Conservation (phyloP, 805 yeast species). For the Blastobotrys terrestris region DNA sequence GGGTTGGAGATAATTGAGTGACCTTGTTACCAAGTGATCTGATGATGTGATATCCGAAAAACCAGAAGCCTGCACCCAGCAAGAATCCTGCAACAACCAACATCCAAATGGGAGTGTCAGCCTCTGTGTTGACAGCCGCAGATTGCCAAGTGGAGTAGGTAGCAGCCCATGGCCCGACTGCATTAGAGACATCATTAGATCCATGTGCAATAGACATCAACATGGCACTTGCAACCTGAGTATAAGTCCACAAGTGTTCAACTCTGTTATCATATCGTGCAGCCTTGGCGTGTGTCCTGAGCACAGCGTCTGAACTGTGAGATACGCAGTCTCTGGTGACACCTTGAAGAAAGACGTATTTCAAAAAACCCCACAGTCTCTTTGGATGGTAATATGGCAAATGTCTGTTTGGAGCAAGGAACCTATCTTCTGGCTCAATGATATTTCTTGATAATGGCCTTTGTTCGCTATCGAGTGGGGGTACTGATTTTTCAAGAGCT, state of each 20-base stretch:
- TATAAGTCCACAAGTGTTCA: slow-evolving; percentile 60
- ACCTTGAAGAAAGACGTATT: slow-evolving; percentile 52
- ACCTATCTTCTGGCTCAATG: not conserved
- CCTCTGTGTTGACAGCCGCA: slow-evolving; percentile 39
- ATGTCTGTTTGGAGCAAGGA: not conserved
- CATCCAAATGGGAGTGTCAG: slow-evolving; percentile 68
- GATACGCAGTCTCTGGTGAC: slow-evolving; percentile 48
- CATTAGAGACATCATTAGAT: slow-evolving; percentile 72
- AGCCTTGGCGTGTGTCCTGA: slow-evolving; percentile 48
- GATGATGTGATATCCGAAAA: slow-evolving; percentile 66
- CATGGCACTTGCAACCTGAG: slow-evolving; percentile 68
- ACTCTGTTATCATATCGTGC: slow-evolving; percentile 64
- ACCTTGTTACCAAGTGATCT: slow-evolving; percentile 64
- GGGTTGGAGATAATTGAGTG: slow-evolving; percentile 68
- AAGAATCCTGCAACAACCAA: slow-evolving; percentile 62
- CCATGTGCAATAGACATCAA: slow-evolving; percentile 83
- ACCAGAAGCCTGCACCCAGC: slow-evolving; percentile 63
- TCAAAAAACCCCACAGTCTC: slow-evolving; percentile 29
- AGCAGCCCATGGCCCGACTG: slow-evolving; percentile 69
- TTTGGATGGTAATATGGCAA: not conserved
- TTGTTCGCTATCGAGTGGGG: not conserved
- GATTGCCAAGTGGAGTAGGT: slow-evolving; percentile 56
- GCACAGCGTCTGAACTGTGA: slow-evolving; percentile 41
- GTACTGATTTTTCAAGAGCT: not conserved
- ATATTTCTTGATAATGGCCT: not conserved